These are phyloP conservation scores for Colletotrichum sp. DNA, from an alignment of 2,329 filamentous ascomycete genomes.

Conservation along the genomic window DNA sequence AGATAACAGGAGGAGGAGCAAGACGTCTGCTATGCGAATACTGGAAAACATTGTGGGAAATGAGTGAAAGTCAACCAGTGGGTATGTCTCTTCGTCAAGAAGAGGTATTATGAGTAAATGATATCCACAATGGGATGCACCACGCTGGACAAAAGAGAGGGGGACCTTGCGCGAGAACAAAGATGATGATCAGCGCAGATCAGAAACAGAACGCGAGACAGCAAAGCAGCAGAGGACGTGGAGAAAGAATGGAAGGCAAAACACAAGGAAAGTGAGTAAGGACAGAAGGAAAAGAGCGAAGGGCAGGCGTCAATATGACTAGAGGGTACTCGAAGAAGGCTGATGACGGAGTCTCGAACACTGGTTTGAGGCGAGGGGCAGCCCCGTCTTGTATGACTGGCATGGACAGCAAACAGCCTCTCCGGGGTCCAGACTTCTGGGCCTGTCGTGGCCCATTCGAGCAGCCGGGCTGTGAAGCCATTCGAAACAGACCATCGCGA, in stretches of 20 bases:
- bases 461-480: slow-evolving; percentile 14
- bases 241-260: not conserved
- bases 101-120: not conserved
- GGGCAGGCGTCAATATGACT: slow-evolving; percentile 16
- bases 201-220: not conserved
- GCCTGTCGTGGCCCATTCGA: slow-evolving; percentile 6
- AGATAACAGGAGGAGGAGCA: slow-evolving; percentile 17
- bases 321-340: not conserved
- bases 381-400: slow-evolving; percentile 19
- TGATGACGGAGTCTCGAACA: slow-evolving; percentile 7
- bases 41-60: not conserved
- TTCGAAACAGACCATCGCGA: slow-evolving; percentile 12
- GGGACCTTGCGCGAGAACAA: not conserved
- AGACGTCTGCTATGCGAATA: slow-evolving; percentile 5
- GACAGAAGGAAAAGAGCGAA: not conserved
- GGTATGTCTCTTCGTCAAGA: not conserved
- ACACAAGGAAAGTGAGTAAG: not conserved
- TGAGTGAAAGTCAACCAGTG: not conserved
- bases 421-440: not conserved
- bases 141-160: not conserved
- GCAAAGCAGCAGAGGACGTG: not conserved
- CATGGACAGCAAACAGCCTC: not conserved
- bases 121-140: not conserved
- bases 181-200: not conserved
- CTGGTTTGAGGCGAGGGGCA: slow-evolving; percentile 9